Percentiles rank a stretch among this genome's conserved stretches.
Evolutionary conservation across 1,139 yeast genomes (phyloP).

Genomic region (Candida sanyaensis): DNA sequence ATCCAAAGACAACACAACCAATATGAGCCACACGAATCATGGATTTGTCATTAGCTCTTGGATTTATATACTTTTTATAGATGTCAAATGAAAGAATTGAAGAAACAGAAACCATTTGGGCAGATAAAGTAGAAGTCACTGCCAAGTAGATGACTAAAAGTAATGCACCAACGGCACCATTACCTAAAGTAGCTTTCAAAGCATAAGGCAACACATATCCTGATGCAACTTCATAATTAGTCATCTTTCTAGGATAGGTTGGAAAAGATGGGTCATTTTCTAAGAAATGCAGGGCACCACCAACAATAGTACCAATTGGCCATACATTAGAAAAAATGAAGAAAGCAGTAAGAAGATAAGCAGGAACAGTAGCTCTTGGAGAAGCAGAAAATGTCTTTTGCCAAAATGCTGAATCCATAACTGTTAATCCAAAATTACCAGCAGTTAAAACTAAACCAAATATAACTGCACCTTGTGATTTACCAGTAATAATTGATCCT

Average conservation of each 20-base stretch:
- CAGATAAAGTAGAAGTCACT: slow-evolving; percentile 34
- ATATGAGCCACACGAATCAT: slow-evolving; percentile 29
- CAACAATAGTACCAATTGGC: slow-evolving; percentile 32
- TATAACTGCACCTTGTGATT: slow-evolving; percentile 31
- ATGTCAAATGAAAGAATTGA: slow-evolving; percentile 32
- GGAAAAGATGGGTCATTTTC: slow-evolving; percentile 27
- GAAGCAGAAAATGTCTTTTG: slow-evolving; percentile 37
- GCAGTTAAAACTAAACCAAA: slow-evolving; percentile 30
- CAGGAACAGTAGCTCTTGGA: slow-evolving; percentile 37
- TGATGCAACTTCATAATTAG: slow-evolving; percentile 24
- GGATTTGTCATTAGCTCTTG: slow-evolving; percentile 27
- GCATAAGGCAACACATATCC: slow-evolving; percentile 31
- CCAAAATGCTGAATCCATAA: slow-evolving; percentile 35
- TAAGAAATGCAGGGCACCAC: slow-evolving; percentile 27
- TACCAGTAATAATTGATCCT: slow-evolving; percentile 37
- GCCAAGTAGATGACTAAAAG: slow-evolving; percentile 29
- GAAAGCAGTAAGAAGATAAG: slow-evolving; percentile 35
- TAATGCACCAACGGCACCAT: slow-evolving; percentile 31
- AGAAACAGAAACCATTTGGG: slow-evolving; percentile 34
- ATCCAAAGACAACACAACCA: slow-evolving; percentile 30
- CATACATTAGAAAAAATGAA: slow-evolving; percentile 33
- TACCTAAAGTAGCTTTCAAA: slow-evolving; percentile 27
- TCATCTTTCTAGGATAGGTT: slow-evolving; percentile 31
- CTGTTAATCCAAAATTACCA: slow-evolving; percentile 33
- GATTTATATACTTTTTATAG: slow-evolving; percentile 29